Evolutionary conservation across 2,329 filamentous ascomycete genomes (phyloP).

Genomic region (Coniochaeta sp.): DNA sequence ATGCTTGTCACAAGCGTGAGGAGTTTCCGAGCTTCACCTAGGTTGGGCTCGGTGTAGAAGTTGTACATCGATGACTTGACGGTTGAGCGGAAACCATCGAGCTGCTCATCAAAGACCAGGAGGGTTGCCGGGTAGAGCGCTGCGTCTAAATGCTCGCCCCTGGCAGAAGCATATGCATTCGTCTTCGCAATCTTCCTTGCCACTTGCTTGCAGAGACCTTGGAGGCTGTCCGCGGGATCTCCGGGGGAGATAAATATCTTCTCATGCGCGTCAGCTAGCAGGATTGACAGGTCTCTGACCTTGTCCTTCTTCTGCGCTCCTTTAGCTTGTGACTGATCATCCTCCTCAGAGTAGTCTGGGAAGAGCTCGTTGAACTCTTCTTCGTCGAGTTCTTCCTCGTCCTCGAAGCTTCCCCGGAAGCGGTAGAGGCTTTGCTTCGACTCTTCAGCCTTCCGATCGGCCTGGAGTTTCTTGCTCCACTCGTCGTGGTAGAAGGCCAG

Average conservation of each 20-base stretch:
- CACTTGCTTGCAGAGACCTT: constrained; percentile 33
- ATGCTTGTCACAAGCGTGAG: constrained; percentile 63
- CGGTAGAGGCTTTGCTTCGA: constrained; percentile 72
- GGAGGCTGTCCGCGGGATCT: constrained; percentile 33
- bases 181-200: constrained; percentile 29
- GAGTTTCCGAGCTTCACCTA: constrained; percentile 67
- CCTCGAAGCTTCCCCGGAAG: constrained; percentile 70
- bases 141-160: constrained; percentile 33
- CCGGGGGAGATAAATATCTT: constrained; percentile 39
- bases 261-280: constrained; percentile 54
- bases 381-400: constrained; percentile 66
- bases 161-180: constrained; percentile 11
- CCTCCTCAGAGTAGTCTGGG: constrained; percentile 60
- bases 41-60: constrained; percentile 81
- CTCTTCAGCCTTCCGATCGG: constrained; percentile 69
- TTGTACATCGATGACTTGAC: constrained; percentile 51
- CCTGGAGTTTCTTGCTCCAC: constrained; percentile 71
- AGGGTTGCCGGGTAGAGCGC: constrained; percentile 60
- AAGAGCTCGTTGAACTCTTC: constrained; percentile 76
- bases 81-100: constrained; percentile 30
- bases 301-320: constrained; percentile 24
- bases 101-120: constrained; percentile 55
- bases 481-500: constrained; percentile 69
- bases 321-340: constrained; percentile 22
- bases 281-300: constrained; percentile 50